A percentile compares a stretch with the other conserved stretches of the same genome.
Conservation (phyloP, 2,329 filamentous ascomycete genomes). For the Aspergillus pseudotamarii region DNA sequence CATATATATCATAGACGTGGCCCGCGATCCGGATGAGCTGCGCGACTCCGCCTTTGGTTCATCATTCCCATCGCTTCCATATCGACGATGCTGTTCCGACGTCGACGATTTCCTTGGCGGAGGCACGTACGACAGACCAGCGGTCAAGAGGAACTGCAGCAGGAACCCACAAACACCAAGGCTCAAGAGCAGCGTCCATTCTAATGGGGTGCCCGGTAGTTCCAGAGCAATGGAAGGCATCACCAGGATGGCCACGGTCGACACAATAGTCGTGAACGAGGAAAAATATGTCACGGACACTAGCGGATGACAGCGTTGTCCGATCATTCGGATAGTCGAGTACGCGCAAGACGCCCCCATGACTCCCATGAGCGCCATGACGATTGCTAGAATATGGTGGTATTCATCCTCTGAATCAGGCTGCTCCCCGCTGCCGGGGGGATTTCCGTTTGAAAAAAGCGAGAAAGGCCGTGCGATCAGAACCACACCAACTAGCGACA, state of each 20-base stretch:
- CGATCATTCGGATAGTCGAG: constrained; percentile 78
- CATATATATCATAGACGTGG: constrained; percentile 69
- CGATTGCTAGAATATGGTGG: constrained; percentile 71
- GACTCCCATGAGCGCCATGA: constrained; percentile 74
- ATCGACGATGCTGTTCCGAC: constrained; percentile 11
- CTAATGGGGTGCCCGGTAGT: constrained; percentile 54
- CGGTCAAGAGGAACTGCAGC: constrained; percentile 84
- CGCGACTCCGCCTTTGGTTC: constrained; percentile 1
- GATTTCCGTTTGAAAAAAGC: constrained; percentile 10
- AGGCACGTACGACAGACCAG: constrained; percentile 73
- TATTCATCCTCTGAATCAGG: constrained; percentile 53
- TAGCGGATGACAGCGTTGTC: constrained; percentile 76
- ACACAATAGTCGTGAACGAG: constrained; percentile 69
- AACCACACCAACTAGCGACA: constrained; percentile 78
- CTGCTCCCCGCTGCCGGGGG: constrained; percentile 24
- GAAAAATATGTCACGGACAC: constrained; percentile 86
- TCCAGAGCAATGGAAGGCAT: constrained; percentile 61
- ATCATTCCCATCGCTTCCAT: constrained; percentile 4
- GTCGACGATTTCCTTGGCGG: constrained; percentile 36
- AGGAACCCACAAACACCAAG: constrained; percentile 76
- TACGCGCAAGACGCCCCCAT: constrained; percentile 74
- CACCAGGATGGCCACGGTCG: constrained; percentile 59
- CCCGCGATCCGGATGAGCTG: constrained; percentile 45
- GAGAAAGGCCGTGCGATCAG: constrained; percentile 73
- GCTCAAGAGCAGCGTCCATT: constrained; percentile 70